Percentiles rank a stretch among this genome's conserved stretches.
phyloP scores from a whole-genome alignment of 176 grass and related monocot genomes.

The Oryza meridionalis region DNA sequence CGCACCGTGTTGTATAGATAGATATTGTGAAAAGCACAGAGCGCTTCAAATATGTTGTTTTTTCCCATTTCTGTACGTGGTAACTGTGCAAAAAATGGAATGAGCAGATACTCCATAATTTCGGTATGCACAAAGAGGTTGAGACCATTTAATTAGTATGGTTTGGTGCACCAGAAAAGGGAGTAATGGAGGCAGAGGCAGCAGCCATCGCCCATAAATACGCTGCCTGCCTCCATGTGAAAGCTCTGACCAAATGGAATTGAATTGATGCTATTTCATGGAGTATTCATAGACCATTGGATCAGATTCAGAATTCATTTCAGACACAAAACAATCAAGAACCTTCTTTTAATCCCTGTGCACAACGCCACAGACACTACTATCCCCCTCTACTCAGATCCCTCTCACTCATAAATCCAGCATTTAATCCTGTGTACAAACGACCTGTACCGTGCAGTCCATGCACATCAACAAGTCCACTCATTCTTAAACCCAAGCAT shows the following conservation, averaged over 20 bases:
- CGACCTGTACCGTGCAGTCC: conserved; percentile 25
- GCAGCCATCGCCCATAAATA: conserved; percentile 44
- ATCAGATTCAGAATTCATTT: conserved; percentile 23
- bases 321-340: conserved; percentile 36
- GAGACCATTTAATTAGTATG: conserved; percentile 3
- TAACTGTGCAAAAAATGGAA: neutral
- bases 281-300: neutral
- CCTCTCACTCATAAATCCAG: neutral
- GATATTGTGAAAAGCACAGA: neutral
- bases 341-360: conserved; percentile 38
- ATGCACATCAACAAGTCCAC: conserved; percentile 30
- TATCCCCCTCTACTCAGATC: neutral
- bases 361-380: neutral
- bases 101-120: neutral
- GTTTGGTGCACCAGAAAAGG: conserved; percentile 50
- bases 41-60: too few species aligned
- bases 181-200: conserved; percentile 34
- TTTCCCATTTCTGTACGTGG: neutral
- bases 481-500: conserved; percentile 29
- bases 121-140: neutral
- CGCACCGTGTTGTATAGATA: neutral
- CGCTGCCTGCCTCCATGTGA: conserved; percentile 54
- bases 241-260: conserved; percentile 61
- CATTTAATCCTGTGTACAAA: conserved; percentile 38
- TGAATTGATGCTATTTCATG: conserved; percentile 25